Evolutionary conservation across 305 asterid species (phyloP).

Genomic region (Ajuga reptans): DNA sequence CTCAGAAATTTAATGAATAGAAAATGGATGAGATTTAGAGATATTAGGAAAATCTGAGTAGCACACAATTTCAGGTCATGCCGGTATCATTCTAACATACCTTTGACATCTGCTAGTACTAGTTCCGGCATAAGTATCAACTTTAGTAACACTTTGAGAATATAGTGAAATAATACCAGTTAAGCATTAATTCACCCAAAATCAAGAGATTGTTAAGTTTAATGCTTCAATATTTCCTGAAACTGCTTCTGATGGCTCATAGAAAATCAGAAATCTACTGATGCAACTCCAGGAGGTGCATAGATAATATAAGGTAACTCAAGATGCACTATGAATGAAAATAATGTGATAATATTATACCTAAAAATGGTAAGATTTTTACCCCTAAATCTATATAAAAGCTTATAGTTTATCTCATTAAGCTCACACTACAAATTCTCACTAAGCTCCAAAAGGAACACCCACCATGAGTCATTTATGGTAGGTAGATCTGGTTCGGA

Average conservation of each 20-base stretch:
- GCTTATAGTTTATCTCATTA: not conserved
- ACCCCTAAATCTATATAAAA: not conserved
- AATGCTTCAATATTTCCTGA: not conserved
- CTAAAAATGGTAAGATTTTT: not conserved
- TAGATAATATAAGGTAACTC: not conserved
- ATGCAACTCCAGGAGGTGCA: not conserved
- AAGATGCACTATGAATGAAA: not conserved
- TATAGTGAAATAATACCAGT: conserved; percentile 3
- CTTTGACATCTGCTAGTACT: not conserved
- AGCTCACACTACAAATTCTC: not conserved
- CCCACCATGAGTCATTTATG: not conserved
- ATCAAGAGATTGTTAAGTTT: not conserved
- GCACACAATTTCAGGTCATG: not conserved
- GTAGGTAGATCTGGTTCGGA: not conserved
- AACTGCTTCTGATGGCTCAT: not conserved
- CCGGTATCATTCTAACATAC: not conserved
- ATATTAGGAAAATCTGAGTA: not conserved
- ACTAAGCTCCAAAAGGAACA: not conserved
- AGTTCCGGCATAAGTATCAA: not conserved
- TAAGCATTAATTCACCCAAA: not conserved
- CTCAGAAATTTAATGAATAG: not conserved
- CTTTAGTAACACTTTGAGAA: not conserved
- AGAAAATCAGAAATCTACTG: not conserved
- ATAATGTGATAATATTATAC: not conserved
- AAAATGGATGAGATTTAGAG: not conserved